Percentiles rank a stretch among this genome's conserved stretches.
Conservation (phyloP, 1,284 basidiomycete species). For the Cryptococcus deneoformans region DNA sequence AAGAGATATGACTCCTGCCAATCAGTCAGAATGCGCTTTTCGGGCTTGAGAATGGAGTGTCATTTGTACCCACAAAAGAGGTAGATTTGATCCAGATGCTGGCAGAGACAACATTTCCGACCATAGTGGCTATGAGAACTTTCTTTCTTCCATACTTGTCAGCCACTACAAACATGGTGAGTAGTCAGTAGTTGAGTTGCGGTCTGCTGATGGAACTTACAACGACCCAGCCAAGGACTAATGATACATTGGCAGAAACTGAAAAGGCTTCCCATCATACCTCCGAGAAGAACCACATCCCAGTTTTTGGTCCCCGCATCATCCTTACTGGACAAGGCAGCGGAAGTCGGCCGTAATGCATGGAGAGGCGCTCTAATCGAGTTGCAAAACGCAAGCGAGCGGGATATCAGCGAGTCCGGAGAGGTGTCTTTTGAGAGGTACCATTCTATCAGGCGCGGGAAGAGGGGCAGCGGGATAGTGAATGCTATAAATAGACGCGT, state of each 20-base stretch:
- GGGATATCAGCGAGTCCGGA: conserved; percentile 62
- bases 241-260: conserved; percentile 83
- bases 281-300: conserved; percentile 56
- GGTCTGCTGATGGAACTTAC: conserved; percentile 24
- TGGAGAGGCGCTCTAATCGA: conserved; percentile 7
- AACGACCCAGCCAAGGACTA: conserved; percentile 73
- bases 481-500: conserved; percentile 58
- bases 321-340: not conserved
- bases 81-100: conserved; percentile 84
- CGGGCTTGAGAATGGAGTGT: not conserved
- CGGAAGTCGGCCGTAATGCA: not conserved
- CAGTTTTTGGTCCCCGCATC: conserved; percentile 26
- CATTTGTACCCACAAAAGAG: conserved; percentile 56
- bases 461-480: conserved; percentile 89
- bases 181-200: not conserved
- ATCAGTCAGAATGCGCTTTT: not conserved
- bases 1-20: conserved; percentile 65
- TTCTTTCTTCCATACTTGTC: conserved; percentile 82
- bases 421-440: conserved; percentile 57
- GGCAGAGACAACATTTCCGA: conserved; percentile 85
- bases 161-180: conserved; percentile 30
- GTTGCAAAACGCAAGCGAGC: conserved; percentile 63
- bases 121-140: conserved; percentile 76
- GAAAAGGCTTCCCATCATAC: conserved; percentile 84
- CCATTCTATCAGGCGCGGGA: conserved; percentile 71